Evolutionary conservation across 2,329 filamentous ascomycete genomes (phyloP).

Genomic region (Alternaria atra): DNA sequence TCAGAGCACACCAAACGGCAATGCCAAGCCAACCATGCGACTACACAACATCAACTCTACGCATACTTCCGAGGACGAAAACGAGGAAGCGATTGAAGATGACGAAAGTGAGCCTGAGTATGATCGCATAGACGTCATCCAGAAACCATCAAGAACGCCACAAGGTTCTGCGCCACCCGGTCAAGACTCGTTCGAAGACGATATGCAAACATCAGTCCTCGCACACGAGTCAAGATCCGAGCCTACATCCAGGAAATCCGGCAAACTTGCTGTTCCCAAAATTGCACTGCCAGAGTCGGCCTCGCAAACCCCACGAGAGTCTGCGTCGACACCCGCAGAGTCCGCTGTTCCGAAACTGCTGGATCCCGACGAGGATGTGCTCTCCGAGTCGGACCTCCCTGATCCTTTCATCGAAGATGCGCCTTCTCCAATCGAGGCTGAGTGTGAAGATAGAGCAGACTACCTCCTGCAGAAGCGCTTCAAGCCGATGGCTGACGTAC

Average conservation of each 20-base stretch:
- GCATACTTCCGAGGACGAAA: conserved; percentile 28
- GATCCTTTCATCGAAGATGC: conserved; percentile 46
- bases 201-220: conserved; percentile 13
- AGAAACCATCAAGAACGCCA: conserved; percentile 23
- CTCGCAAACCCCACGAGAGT: conserved; percentile 39
- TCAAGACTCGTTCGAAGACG: conserved; percentile 20
- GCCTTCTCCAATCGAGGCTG: conserved; percentile 37
- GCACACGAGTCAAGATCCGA: conserved; percentile 18
- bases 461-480: conserved; percentile 53
- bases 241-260: conserved; percentile 13
- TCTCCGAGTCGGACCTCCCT: conserved; percentile 50
- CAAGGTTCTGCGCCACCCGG: conserved; percentile 32
- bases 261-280: conserved; percentile 28
- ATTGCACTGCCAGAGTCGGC: conserved; percentile 31
- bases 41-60: conserved; percentile 27
- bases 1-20: conserved; percentile 40
- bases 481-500: conserved; percentile 54
- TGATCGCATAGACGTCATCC: conserved; percentile 21
- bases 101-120: conserved; percentile 28
- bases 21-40: conserved; percentile 41
- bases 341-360: conserved; percentile 34
- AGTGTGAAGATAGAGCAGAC: conserved; percentile 53
- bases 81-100: conserved; percentile 24
- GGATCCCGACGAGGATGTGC: conserved; percentile 44
- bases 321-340: conserved; percentile 36